These are phyloP conservation scores for Musa schizocarpa DNA, from an alignment of 176 grass and related monocot species.

Conservation along the genomic window DNA sequence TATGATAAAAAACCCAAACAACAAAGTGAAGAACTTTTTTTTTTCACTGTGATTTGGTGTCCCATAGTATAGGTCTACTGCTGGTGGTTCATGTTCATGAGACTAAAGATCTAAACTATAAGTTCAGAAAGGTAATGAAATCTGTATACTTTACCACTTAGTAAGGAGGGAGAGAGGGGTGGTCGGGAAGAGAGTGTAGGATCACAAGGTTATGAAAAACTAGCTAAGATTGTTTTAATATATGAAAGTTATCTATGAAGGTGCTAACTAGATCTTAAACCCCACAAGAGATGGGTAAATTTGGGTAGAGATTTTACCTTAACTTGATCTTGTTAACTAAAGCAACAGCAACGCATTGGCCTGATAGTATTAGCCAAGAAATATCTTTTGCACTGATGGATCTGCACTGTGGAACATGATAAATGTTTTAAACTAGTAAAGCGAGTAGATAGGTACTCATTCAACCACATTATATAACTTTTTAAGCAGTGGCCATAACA, in stretches of 20 bases:
- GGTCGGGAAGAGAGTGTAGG: too few relatives aligned
- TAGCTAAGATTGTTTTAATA: background rate
- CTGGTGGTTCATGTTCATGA: background rate
- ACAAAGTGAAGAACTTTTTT: background rate
- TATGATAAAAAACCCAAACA: background rate
- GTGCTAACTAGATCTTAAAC: background rate
- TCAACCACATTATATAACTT: background rate
- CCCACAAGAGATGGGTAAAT: background rate
- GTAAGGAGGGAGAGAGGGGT: too few relatives aligned
- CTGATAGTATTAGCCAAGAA: conserved; percentile 67
- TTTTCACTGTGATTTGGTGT: background rate
- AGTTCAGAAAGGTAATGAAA: too few relatives aligned
- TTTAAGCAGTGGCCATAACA: background rate
- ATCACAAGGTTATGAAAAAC: background rate
- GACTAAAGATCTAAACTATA: background rate
- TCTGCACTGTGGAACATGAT: conserved; percentile 68
- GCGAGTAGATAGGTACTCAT: background rate
- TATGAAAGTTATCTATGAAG: background rate
- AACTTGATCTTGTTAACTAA: conserved; percentile 97
- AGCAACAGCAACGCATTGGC: conserved; percentile 73
- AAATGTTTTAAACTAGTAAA: conserved; percentile 32
- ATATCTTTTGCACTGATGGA: conserved; percentile 78
- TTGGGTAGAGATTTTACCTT: conserved; percentile 31
- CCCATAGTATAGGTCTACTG: background rate
- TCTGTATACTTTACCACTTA: too few relatives aligned